Percentiles rank a stretch among this genome's conserved stretches.
Conservation (phyloP, 2,329 filamentous ascomycete genomes). For the Samsoniella hepiali region DNA sequence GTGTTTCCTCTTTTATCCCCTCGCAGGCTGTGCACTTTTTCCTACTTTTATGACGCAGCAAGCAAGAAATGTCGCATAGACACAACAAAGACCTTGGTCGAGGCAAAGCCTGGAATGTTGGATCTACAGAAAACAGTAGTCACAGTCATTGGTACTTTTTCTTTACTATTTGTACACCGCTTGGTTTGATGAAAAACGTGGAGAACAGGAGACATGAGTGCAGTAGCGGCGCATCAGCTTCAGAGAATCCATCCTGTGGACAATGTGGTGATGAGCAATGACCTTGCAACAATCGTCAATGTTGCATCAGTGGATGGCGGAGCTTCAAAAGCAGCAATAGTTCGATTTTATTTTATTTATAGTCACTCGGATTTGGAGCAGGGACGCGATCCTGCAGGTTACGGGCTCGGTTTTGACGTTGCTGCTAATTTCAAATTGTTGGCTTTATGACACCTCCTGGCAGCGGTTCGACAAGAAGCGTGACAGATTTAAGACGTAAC, state of each 20-base stretch:
- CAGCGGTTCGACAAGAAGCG: too few species aligned
- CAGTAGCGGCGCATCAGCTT: not conserved
- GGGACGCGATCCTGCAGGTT: too few species aligned
- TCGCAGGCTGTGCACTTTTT: not conserved
- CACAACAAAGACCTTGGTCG: not conserved
- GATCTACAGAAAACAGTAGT: not conserved
- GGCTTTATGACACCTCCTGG: too few species aligned
- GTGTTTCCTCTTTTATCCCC: not conserved
- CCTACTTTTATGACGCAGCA: not conserved
- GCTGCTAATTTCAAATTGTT: too few species aligned
- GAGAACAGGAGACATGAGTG: not conserved
- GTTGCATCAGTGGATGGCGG: too few species aligned
- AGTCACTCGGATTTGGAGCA: too few species aligned
- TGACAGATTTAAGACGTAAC: too few species aligned
- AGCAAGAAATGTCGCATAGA: conserved; percentile 1
- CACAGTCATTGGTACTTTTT: not conserved
- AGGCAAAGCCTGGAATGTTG: not conserved
- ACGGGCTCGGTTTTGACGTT: too few species aligned
- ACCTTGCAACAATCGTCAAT: too few species aligned
- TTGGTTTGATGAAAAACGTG: not conserved
- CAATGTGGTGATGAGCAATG: not conserved
- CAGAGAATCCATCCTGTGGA: not conserved
- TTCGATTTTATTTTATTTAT: too few species aligned
- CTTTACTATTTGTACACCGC: not conserved
- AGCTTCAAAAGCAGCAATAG: too few species aligned